These are phyloP conservation scores for Talaromyces wortmannii DNA, from an alignment of 495 filamentous ascomycete species.

Conservation along the genomic window DNA sequence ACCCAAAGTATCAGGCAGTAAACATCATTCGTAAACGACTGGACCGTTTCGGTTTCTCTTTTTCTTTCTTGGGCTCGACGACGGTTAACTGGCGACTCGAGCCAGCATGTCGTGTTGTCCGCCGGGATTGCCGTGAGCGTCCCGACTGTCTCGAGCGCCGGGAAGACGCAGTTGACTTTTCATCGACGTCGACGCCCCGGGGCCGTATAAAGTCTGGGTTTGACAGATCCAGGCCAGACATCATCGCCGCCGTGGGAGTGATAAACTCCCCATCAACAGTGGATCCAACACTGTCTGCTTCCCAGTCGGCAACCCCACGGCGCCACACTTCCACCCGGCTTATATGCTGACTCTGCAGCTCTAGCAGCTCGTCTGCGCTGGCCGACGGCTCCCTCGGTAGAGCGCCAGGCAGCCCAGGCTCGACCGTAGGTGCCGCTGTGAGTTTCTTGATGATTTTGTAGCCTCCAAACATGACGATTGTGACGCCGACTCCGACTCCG, in stretches of 20 bases:
- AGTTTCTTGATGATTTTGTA: conserved; percentile 96
- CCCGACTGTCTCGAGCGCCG: conserved; percentile 33
- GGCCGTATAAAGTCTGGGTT: conserved; percentile 33
- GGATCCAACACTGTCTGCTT: conserved; percentile 52
- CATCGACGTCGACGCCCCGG: conserved; percentile 28
- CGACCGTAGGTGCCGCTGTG: conserved; percentile 10
- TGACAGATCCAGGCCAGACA: conserved; percentile 43
- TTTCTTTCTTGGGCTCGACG: conserved; percentile 16
- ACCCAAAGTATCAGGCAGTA: conserved; percentile 17
- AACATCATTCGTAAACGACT: conserved; percentile 40
- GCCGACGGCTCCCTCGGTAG: conserved; percentile 5
- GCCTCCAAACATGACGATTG: conserved; percentile 88
- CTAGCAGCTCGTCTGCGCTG: conserved; percentile 53
- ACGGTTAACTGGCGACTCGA: neutral
- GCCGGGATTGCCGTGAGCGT: conserved; percentile 3
- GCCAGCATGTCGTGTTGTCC: neutral
- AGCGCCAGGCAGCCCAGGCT: neutral
- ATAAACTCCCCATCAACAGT: conserved; percentile 83
- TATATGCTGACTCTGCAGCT: conserved; percentile 46
- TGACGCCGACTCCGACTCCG: conserved; percentile 81
- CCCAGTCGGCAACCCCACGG: conserved; percentile 70
- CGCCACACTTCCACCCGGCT: conserved; percentile 76
- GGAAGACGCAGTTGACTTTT: conserved; percentile 24
- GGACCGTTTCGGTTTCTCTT: conserved; percentile 27
- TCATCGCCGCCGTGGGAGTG: conserved; percentile 64